These are phyloP conservation scores for Calonectria naviculata DNA, from an alignment of 2,329 filamentous ascomycete genomes.

Conservation along the genomic window DNA sequence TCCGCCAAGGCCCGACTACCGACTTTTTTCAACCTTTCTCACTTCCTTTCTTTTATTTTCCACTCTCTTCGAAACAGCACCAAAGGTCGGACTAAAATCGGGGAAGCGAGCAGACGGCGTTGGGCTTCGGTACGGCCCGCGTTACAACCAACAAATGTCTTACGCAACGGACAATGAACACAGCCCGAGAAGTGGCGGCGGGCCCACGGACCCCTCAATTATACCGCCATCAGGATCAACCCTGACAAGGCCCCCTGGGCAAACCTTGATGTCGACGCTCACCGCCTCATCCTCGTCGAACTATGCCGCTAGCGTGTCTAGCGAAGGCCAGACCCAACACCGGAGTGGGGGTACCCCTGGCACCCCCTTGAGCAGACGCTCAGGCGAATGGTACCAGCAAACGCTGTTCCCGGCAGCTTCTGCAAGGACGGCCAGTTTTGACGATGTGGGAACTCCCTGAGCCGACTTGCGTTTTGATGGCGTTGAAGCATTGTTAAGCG, in stretches of 20 bases:
- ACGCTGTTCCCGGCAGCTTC: constrained; percentile 32
- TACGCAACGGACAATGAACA: not conserved
- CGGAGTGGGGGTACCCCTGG: constrained; percentile 32
- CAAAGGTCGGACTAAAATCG: not conserved
- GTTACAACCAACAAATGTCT: not conserved
- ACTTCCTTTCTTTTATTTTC: not conserved
- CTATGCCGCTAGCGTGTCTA: constrained; percentile 35
- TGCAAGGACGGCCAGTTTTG: not conserved
- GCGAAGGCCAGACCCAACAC: not conserved
- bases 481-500: not conserved
- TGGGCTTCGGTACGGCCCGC: not conserved
- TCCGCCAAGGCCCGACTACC: not conserved
- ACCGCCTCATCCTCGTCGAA: constrained; percentile 36
- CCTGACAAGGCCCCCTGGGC: constrained; percentile 22
- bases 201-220: not conserved
- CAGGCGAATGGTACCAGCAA: constrained; percentile 38
- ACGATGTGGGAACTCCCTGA: not conserved
- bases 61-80: not conserved
- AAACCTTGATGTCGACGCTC: constrained; percentile 25
- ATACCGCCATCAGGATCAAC: not conserved
- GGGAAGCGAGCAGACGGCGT: not conserved
- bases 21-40: not conserved
- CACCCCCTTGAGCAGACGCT: constrained; percentile 33
- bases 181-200: not conserved
- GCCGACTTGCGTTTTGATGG: not conserved